Percentiles rank a stretch among this genome's conserved stretches.
Conservation (phyloP, 1,284 basidiomycete genomes). For the Rugosomyces carneus region DNA sequence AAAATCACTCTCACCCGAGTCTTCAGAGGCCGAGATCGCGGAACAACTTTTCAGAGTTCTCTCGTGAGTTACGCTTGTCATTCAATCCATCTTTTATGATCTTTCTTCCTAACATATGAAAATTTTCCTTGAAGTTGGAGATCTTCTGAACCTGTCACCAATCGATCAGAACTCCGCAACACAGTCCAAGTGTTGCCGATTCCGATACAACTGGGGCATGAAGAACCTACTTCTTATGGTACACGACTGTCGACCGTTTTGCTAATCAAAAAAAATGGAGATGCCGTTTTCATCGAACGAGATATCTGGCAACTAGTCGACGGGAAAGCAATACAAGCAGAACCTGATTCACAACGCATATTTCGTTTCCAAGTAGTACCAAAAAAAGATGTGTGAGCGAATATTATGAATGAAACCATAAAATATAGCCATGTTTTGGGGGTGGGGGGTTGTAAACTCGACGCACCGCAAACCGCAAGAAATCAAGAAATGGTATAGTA, state of each 20-base stretch:
- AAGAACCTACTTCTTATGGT: slow-evolving; percentile 39
- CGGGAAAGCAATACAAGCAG: slow-evolving; percentile 31
- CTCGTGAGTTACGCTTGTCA: slow-evolving; percentile 43
- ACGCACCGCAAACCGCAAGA: slow-evolving; percentile 9
- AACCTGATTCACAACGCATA: slow-evolving; percentile 40
- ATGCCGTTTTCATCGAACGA: slow-evolving; percentile 62
- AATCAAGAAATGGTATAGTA: slow-evolving; percentile 13
- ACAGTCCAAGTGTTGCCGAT: slow-evolving; percentile 59
- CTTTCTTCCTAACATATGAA: slow-evolving; percentile 23
- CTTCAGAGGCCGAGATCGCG: slow-evolving; percentile 44
- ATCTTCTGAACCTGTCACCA: slow-evolving; percentile 36
- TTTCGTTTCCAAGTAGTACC: slow-evolving; percentile 43
- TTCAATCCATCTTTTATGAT: slow-evolving; percentile 10
- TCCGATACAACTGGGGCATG: slow-evolving; percentile 21
- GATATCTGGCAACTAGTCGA: slow-evolving; percentile 55
- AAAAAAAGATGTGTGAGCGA: slow-evolving; percentile 5
- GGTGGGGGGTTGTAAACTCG: not conserved
- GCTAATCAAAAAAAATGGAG: slow-evolving; percentile 54
- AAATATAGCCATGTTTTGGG: slow-evolving; percentile 2
- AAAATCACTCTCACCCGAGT: slow-evolving; percentile 26
- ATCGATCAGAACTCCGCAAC: slow-evolving; percentile 48
- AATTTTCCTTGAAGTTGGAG: slow-evolving; percentile 35
- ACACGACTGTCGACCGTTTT: slow-evolving; percentile 72
- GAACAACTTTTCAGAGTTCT: slow-evolving; percentile 57
- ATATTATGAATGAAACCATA: slow-evolving; percentile 12